Evolutionary conservation across 768 basidiomycete genomes (phyloP), one percentile per base, ranked within the genome.

Genomic region (Collybiopsis luxurians): DNA sequence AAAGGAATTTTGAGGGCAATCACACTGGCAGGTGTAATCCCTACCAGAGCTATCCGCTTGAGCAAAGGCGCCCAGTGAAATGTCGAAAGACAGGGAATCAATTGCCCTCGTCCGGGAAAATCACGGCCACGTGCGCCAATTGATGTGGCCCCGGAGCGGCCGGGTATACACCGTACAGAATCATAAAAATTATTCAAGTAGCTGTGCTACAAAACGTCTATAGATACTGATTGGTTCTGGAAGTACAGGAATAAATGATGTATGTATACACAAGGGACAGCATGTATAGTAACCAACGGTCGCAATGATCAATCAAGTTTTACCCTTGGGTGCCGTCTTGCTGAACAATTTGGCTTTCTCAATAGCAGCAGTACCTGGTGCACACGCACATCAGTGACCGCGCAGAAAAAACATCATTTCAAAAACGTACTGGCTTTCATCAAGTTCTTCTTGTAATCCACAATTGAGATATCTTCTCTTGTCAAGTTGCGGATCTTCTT

Each of bases 341-440:
- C 89, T 87, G 74, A 96, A 91, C 62, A 97, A 79, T 72, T 92
- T 92, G 49, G 94, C 94, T 75, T 95, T 95, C 72, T 95, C 95
- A 63, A 97, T 87, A 42, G 92, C 87, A 39, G 84, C 83, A 66
- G 84, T 79, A 84, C 90, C 90, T 92, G 62, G 17, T 58, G 52
- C 17, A 24, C 48, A 48, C 54, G 19, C 51, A 21, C 13, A 39
- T 19, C n/a, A 56, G 23, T 24, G 46, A 24, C 9, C 42, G 19
- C 53, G 57, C 44, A 11, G 45, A 56, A 59, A 61, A 12, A 46
- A 17, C 36, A 43, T 28, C 51, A 23, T 43, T 11, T 15, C 12
- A 53, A 45, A 59, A 53, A 43, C 49, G 39, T 69, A 88, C 91
- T 92, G 71, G 90, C 80, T 75, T 83, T 88, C 50, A 90, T 76